A percentile compares a stretch with the other conserved stretches of the same genome.
Evolutionary conservation across 2,329 filamentous ascomycete genomes (phyloP).

Genomic region (Leptodontidium sp.): DNA sequence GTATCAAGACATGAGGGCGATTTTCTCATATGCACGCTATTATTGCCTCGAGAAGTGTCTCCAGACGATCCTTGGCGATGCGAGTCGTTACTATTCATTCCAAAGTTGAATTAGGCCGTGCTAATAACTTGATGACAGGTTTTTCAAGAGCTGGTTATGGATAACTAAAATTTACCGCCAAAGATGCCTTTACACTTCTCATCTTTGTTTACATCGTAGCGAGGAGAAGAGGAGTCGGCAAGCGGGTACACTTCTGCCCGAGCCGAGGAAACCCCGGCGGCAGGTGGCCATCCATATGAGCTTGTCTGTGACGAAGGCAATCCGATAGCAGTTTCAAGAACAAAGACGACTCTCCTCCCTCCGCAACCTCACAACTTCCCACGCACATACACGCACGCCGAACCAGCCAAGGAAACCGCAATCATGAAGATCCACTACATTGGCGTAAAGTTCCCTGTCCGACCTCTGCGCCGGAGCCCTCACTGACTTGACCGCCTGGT

Average conservation of each 20-base stretch:
- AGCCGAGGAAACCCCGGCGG: conserved; percentile 3
- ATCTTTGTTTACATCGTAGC: too few relatives aligned
- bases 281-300: background rate
- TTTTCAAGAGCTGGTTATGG: too few relatives aligned
- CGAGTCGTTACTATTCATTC: too few relatives aligned
- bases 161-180: too few relatives aligned
- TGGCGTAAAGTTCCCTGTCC: conserved; percentile 63
- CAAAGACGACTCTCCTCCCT: conserved; percentile 7
- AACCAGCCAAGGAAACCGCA: background rate
- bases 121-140: too few relatives aligned
- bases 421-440: conserved; percentile 68
- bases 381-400: background rate
- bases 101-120: too few relatives aligned
- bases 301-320: conserved; percentile 14
- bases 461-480: conserved; percentile 24
- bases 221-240: background rate
- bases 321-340: conserved; percentile 18
- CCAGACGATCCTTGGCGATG: too few relatives aligned
- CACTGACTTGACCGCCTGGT: conserved; percentile 39
- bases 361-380: background rate
- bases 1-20: too few relatives aligned
- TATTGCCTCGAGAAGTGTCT: too few relatives aligned
- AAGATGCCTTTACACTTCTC: too few relatives aligned
- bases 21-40: too few relatives aligned
- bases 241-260: background rate